Conservation (phyloP, 2,329 filamentous ascomycete species). For the Fonsecaea pugnacius region DNA sequence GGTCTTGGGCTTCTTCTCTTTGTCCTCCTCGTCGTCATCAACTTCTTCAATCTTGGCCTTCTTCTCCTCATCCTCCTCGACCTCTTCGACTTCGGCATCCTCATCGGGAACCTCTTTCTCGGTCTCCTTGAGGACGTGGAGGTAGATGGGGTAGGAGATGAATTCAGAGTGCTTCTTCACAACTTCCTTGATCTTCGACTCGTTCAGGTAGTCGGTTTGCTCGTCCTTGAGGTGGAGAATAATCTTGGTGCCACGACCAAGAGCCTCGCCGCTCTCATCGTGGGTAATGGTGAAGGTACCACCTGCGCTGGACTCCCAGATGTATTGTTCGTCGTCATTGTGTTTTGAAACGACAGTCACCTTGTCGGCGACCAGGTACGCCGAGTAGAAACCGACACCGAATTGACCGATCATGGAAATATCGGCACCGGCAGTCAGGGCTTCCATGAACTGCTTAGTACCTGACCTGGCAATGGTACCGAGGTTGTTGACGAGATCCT, state of each 20-base stretch:
- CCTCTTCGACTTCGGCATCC: constrained; percentile 79
- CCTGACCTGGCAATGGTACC: constrained; percentile 99
- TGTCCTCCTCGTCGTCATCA: constrained; percentile 78
- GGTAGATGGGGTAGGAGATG: constrained; percentile 99
- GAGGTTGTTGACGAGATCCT: constrained; percentile 99
- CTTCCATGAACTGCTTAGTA: constrained; percentile 99
- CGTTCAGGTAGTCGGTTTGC: constrained; percentile 97
- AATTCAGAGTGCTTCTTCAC: constrained; percentile 99
- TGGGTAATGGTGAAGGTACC: constrained; percentile 93
- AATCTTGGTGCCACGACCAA: constrained; percentile 96
- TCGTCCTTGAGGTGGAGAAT: constrained; percentile 99
- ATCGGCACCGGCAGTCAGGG: constrained; percentile 94
- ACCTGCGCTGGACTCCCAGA: constrained; percentile 97
- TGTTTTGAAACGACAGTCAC: constrained; percentile 97
- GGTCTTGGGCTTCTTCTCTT: constrained; percentile 94
- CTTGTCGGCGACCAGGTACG: constrained; percentile 97
- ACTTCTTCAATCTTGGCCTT: constrained; percentile 96
- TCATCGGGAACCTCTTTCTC: constrained; percentile 99
- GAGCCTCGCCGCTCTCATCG: constrained; percentile 86
- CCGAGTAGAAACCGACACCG: constrained; percentile 99
- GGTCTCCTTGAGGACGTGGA: constrained; percentile 98
- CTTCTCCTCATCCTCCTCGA: constrained; percentile 79
- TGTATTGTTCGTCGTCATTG: constrained; percentile 99
- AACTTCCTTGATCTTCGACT: constrained; percentile 99
- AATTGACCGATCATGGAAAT: constrained; percentile 99